Evolutionary conservation across 768 basidiomycete genomes (phyloP).

Genomic region (Mrakia hoshinonis): DNA sequence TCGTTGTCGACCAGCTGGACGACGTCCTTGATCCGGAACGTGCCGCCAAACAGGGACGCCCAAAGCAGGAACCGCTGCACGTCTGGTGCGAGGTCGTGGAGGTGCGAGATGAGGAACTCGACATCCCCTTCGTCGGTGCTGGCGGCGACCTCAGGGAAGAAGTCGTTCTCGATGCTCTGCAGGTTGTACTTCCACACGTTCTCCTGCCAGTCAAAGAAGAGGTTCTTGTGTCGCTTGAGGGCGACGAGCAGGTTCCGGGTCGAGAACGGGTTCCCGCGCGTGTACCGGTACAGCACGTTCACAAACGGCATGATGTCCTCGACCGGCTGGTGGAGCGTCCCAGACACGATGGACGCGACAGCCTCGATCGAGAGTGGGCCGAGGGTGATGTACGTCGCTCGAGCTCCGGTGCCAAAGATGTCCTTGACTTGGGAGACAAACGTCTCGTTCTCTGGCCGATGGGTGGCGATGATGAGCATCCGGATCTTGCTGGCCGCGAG

Average conservation of each 20-base stretch:
- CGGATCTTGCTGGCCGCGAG: constrained; percentile 58
- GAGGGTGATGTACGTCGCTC: constrained; percentile 59
- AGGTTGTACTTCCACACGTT: constrained; percentile 63
- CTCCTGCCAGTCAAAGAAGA: constrained; percentile 52
- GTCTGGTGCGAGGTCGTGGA: constrained; percentile 56
- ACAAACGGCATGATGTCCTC: constrained; percentile 53
- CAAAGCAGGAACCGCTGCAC: constrained; percentile 59
- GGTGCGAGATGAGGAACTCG: constrained; percentile 53
- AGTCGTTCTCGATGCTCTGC: constrained; percentile 50
- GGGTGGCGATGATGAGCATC: constrained; percentile 52
- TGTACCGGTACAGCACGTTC: constrained; percentile 47
- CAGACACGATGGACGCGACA: constrained; percentile 54
- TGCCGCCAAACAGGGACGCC: constrained; percentile 59
- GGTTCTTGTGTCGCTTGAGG: constrained; percentile 56
- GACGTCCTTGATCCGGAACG: constrained; percentile 51
- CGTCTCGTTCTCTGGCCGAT: constrained; percentile 33
- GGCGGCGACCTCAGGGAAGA: constrained; percentile 44
- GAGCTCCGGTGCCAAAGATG: constrained; percentile 54
- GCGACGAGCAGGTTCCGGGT: constrained; percentile 57
- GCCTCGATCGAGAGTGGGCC: constrained; percentile 55
- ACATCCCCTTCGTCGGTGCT: constrained; percentile 54
- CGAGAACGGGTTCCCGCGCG: constrained; percentile 65
- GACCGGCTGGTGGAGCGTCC: constrained; percentile 53
- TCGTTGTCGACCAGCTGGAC: constrained; percentile 67
- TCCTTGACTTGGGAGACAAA: constrained; percentile 41